Base-by-base conservation (phyloP, 768 basidiomycete genomes). In the Candolleomyces aberdarensis region DNA sequence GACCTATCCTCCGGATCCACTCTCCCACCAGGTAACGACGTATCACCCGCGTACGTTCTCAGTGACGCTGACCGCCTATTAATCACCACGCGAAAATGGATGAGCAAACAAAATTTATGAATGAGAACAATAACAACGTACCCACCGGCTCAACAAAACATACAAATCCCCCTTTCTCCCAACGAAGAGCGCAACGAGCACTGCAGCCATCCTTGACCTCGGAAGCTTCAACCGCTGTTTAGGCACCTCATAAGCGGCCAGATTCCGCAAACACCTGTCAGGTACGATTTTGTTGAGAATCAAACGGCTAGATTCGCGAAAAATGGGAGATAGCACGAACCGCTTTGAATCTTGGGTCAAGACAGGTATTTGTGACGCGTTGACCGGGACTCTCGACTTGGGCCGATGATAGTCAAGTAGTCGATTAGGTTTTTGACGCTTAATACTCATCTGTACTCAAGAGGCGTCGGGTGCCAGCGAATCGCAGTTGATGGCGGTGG, bases 1-100 rank as follows among this genome's bases (percentile, higher is more conserved):
- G 82, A 85, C 63, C 66, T 70, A 70, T 96, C 94, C 44, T 75
- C 78, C 2, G 76, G 75, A 15, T 96, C 94, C 7, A 87, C 80
- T 69, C 87, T 92, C 0, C 94, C 94, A 6, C 94, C 94, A 0
- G 94, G 94, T 5, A 96, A 74, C 0, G 92, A 89, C 0, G 94
- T 96, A 70, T 96, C 94, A 0, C 92, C 92, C 0, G 94, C 90
- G 66, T 91, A 96, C 9, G 87, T 81, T 41, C 85, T 78, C 65
- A 96, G 75, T 3, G 83, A 83, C 0, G 87, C 79, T 1, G 93
- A 86, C 2, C 94, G 86, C 62, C 94, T 96, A 47, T n/a, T 31
- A 40, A 50, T 26, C 26, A 26, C 26, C 26, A 26, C 26, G 26
- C 26, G n/a, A 17, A 32, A 55, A 15, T 49, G 11, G 11, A 40